Evolutionary conservation across 2,329 filamentous ascomycete genomes (phyloP).

Genomic region (Truncatella angustata): DNA sequence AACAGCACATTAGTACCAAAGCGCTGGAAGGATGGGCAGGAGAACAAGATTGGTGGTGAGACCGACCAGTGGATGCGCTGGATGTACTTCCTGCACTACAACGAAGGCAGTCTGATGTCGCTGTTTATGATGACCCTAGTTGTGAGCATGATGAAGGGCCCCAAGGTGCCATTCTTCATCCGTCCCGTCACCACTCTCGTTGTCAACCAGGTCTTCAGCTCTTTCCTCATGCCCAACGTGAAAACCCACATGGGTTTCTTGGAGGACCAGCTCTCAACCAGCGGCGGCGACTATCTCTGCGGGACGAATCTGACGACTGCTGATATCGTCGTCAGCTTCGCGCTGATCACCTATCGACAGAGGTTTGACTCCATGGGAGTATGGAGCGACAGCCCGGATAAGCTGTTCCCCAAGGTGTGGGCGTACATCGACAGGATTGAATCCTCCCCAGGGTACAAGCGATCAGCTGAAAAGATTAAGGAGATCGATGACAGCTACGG

Average conservation of each 20-base stretch:
- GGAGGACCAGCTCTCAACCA: constrained; percentile 46
- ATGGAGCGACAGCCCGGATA: constrained; percentile 39
- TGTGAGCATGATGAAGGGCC: constrained; percentile 36
- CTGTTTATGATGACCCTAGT: constrained; percentile 23
- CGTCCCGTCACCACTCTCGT: constrained; percentile 49
- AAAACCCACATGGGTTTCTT: constrained; percentile 48
- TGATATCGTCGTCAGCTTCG: constrained; percentile 54
- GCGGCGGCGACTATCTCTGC: constrained; percentile 46
- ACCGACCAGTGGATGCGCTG: constrained; percentile 59
- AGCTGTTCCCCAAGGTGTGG: constrained; percentile 41
- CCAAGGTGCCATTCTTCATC: constrained; percentile 49
- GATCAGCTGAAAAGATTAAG: constrained; percentile 46
- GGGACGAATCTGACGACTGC: constrained; percentile 48
- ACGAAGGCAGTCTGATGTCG: constrained; percentile 72
- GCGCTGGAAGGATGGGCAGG: constrained; percentile 56
- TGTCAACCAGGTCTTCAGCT: constrained; percentile 39
- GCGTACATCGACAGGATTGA: constrained; percentile 47
- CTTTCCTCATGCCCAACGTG: constrained; percentile 46
- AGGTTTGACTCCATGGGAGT: constrained; percentile 38
- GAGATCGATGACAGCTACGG: constrained; percentile 43
- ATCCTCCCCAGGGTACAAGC: constrained; percentile 45
- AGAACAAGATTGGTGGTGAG: constrained; percentile 57
- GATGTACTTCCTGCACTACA: constrained; percentile 76
- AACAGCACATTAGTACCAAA: constrained; percentile 48
- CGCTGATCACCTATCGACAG: constrained; percentile 42